Evolutionary conservation across 371 early-diverging fungal genomes (phyloP), one percentile per base, ranked within the genome.

Genomic region (Mortierella sp.): DNA sequence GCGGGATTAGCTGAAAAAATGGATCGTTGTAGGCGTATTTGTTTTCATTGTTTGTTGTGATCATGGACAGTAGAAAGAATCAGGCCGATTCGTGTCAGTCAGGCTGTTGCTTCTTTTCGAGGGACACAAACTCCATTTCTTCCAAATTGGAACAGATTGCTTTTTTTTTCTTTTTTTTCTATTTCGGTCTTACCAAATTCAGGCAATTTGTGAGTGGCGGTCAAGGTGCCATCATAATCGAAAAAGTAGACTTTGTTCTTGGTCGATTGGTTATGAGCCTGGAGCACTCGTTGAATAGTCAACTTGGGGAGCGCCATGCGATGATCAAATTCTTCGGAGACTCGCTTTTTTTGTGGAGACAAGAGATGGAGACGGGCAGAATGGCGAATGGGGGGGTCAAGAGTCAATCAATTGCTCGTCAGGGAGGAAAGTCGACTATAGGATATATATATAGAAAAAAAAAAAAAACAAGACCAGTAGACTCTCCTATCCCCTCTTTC

Each of bases 221-320:
- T 94, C 62, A 97, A 81, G 5, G 98, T 97, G 64, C 98, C 97
- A 75, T 99, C 99, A 77, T 98, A 99, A 74, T 99, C 97, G 59
- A 96, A 84, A 58, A 98, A 75, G 51, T 98, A 85, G n/a, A 97
- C 75, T 75, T 90, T 83, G 73, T 88, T 87, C 51, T 83, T 82
- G 12, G 75, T 80, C 15, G 89, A 74, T 62, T 74, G 66, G 55
- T 83, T 70, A 37, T 84, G 81, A 15, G 80, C 83, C 16, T 72
- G 60, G 25, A 88, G 81, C 16, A 84, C 84, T 2, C 71, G 64
- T 7, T 81, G 58, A 12, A 87, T 69, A 25, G 89, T 86, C 51
- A 94, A 74, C 62, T 80, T 82, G 21, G 90, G 94, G 56, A 94
- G 86, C 61, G 88, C 89, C 81, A 90, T 91, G 26, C 92, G 89